Percentiles rank a stretch among this genome's conserved stretches.
Conservation (phyloP, 1,139 yeast genomes). For the Sugiyamaella grinbergsii region DNA sequence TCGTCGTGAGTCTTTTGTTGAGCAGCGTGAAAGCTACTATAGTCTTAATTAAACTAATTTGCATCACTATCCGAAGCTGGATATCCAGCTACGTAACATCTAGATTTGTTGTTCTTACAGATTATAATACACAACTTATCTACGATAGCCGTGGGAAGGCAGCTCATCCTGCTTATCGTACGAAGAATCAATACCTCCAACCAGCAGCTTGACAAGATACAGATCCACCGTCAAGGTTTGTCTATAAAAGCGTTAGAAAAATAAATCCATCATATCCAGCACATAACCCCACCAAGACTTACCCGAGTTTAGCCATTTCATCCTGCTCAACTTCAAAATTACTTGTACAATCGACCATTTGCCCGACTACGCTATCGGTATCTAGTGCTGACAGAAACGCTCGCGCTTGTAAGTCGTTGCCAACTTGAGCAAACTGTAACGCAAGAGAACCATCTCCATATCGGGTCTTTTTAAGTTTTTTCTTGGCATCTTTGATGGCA, state of each 20-base stretch:
- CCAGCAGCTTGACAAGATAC: conserved; percentile 36
- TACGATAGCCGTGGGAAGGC: too few relatives aligned
- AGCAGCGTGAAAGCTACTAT: conserved; percentile 31
- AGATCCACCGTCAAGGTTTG: not conserved
- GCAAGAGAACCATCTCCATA: conserved; percentile 42
- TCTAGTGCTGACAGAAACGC: conserved; percentile 40
- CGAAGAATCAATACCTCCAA: conserved; percentile 40
- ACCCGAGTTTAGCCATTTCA: conserved; percentile 40
- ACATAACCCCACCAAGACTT: not conserved
- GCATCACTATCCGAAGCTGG: conserved; percentile 3
- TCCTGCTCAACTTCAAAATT: conserved; percentile 43
- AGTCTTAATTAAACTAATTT: conserved; percentile 24
- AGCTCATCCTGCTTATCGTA: conserved; percentile 40
- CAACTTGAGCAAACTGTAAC: conserved; percentile 44
- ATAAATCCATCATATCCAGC: conserved; percentile 25
- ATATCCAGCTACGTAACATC: not conserved
- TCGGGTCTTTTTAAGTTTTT: conserved; percentile 30
- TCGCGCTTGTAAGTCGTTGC: conserved; percentile 41
- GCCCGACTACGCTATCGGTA: conserved; percentile 39
- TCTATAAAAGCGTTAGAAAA: conserved; percentile 40
- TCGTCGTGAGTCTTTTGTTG: conserved; percentile 30
- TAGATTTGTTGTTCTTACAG: too few relatives aligned
- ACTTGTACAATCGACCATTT: conserved; percentile 41
- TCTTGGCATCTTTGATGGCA: conserved; percentile 38
- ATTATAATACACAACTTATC: too few relatives aligned